A percentile compares a stretch with the other conserved stretches of the same genome.
Conservation (phyloP, 2,329 filamentous ascomycete genomes). For the Pestalotiopsis sp. region DNA sequence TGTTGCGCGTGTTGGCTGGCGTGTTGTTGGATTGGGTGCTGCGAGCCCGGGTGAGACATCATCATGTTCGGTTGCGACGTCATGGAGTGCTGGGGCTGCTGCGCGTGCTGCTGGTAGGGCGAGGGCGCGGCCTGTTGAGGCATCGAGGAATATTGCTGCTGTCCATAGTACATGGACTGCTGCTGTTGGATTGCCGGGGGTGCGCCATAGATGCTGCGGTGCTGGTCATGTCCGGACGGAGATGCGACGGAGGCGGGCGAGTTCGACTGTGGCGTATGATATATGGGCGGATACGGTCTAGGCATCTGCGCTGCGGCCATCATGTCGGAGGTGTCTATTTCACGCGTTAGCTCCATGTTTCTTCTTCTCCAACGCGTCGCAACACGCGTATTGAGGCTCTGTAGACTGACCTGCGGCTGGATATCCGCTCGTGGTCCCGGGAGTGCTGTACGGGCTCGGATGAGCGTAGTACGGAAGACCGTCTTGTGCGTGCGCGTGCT, state of each 20-base stretch:
- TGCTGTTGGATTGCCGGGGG: conserved; percentile 73
- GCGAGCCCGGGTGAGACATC: conserved; percentile 61
- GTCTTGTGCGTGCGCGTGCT: conserved; percentile 62
- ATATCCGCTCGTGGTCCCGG: conserved; percentile 80
- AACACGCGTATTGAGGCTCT: conserved; percentile 11
- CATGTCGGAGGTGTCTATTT: conserved; percentile 61
- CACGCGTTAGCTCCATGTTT: conserved; percentile 18
- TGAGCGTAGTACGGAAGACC: conserved; percentile 72
- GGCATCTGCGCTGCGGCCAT: conserved; percentile 70
- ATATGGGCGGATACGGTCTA: conserved; percentile 86
- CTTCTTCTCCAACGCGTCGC: conserved; percentile 8
- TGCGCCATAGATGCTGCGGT: conserved; percentile 82
- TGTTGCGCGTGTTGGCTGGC: conserved; percentile 55
- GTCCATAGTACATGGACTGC: conserved; percentile 75
- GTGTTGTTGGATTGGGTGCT: conserved; percentile 61
- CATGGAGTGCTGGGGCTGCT: conserved; percentile 58
- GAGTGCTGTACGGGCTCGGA: conserved; percentile 79
- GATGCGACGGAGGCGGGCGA: conserved; percentile 93
- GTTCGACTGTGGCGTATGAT: conserved; percentile 93
- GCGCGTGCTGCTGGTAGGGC: conserved; percentile 61
- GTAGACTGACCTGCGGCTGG: conserved; percentile 75
- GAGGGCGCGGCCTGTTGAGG: conserved; percentile 60
- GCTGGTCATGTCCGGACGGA: conserved; percentile 83
- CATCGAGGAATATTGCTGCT: conserved; percentile 66
- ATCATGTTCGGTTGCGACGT: conserved; percentile 66